Percentiles rank a stretch among this genome's conserved stretches.
Evolutionary conservation across 148 eudicot genomes (phyloP).

Genomic region (Bassia scoparia): DNA sequence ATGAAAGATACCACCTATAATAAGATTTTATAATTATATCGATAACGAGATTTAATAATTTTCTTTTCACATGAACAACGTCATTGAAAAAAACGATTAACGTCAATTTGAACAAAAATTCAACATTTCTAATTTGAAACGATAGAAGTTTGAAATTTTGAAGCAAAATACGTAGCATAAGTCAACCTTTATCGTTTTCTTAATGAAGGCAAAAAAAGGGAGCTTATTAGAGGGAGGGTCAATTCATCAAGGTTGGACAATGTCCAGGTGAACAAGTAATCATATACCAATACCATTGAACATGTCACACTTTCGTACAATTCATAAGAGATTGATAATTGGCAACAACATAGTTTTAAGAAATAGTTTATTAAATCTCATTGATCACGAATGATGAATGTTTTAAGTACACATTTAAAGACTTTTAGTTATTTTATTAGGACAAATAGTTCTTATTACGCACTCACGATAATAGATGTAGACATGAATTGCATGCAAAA

Average conservation of each 20-base stretch:
- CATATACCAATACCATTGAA: too few relatives aligned
- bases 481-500: too few relatives aligned
- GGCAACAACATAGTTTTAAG: not conserved
- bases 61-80: too few relatives aligned
- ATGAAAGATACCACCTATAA: conserved; percentile 7
- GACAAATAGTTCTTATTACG: too few relatives aligned
- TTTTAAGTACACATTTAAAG: too few relatives aligned
- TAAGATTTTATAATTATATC: not conserved
- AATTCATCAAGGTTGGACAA: not conserved
- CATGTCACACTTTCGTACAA: not conserved
- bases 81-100: too few relatives aligned
- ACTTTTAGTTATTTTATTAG: too few relatives aligned
- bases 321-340: not conserved
- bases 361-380: too few relatives aligned
- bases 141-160: not conserved
- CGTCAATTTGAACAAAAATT: too few relatives aligned
- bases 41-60: not conserved
- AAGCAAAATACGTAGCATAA: not conserved
- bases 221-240: not conserved
- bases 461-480: too few relatives aligned
- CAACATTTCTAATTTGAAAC: too few relatives aligned
- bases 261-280: not conserved
- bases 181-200: not conserved
- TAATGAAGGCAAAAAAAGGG: not conserved
- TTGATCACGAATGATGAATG: too few relatives aligned